Base-by-base conservation (phyloP, 1,284 basidiomycete genomes). In the Leccinum idahoense region DNA sequence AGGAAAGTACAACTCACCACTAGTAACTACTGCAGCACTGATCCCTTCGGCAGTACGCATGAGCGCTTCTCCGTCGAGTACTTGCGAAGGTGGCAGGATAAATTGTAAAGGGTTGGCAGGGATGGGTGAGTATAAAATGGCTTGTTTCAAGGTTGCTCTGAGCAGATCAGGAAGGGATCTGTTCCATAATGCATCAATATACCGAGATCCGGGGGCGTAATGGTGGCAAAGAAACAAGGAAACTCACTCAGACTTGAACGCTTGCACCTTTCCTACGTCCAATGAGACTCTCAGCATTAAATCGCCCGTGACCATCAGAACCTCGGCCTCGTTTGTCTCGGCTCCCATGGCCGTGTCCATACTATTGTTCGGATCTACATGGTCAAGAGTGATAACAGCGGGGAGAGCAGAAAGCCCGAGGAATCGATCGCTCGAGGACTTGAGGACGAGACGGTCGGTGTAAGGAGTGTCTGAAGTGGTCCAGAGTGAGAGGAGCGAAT, bases 111-210 rank as follows among this genome's bases (percentile, higher is more conserved):
- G 94, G 71, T 96, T 96, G 83, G 92, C 68, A 20, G 64, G 64
- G 64, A 64, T 68, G 55, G 63, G 64, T 3, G 64, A 65, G 57
- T 92, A 96, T 60, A 94, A 77, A 67, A 96, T 92, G 8, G 92
- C 93, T 73, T 95, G 92, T 61, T 90, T 93, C 82, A 96, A 86
- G 44, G 88, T 92, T 11, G 89, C 88, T 75, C 91, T 90, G 69
- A 96, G 85, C 41, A 93, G 78, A 59, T 84, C 83, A 3, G 87
- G 85, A 57, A 82, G 81, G 32, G 74, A 71, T 85, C 89, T 64
- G 80, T 85, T 59, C 85, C 88, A 64, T 15, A 49, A 32, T 1
- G 46, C n/a, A 49, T 68, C 57, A 65, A 11, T 57, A 55, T 39
- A n/a, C 32, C 39, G 12, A 60, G 53, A 46, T n/a, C 29, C 5